These are phyloP conservation scores for Bacterosira constricta DNA, from an alignment of 108 stramenopile genomes.

Conservation along the genomic window DNA sequence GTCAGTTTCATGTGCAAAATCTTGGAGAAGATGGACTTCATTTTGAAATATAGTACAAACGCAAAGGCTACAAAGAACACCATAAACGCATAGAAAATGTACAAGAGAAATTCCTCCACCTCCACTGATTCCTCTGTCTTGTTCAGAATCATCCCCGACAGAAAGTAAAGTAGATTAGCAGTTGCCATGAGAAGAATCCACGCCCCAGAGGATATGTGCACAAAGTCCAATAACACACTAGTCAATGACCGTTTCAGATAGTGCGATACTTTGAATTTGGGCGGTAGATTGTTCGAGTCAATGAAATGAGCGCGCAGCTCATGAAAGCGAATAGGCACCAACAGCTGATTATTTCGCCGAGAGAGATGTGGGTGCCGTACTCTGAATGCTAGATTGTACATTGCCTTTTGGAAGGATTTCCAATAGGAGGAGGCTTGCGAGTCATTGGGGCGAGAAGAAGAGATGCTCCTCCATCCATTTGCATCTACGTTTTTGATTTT, in stretches of 20 bases:
- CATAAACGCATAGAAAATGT: conserved; percentile 46
- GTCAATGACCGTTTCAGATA: conserved; percentile 76
- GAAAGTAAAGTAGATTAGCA: conserved; percentile 69
- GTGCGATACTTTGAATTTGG: conserved; percentile 76
- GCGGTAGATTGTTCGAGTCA: conserved; percentile 69
- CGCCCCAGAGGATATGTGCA: conserved; percentile 71
- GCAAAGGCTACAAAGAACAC: conserved; percentile 18
- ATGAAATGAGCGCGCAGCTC: conserved; percentile 85
- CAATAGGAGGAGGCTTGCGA: not conserved
- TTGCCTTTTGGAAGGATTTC: conserved; percentile 1
- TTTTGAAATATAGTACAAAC: conserved; percentile 33
- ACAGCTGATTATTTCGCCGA: conserved; percentile 52
- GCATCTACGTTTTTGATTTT: conserved; percentile 7
- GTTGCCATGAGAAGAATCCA: conserved; percentile 76
- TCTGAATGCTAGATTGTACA: conserved; percentile 11
- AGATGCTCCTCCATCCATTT: too few relatives aligned
- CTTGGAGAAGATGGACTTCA: conserved; percentile 49
- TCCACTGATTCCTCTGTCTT: conserved; percentile 17
- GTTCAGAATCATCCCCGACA: conserved; percentile 60
- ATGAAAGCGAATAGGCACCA: conserved; percentile 85
- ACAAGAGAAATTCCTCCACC: conserved; percentile 35
- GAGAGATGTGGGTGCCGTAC: conserved; percentile 32
- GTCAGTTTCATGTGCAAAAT: conserved; percentile 37
- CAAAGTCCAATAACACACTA: conserved; percentile 64
- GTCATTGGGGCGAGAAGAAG: too few relatives aligned